Conservation (phyloP, 495 filamentous ascomycete genomes). For the Zalerion maritima region DNA sequence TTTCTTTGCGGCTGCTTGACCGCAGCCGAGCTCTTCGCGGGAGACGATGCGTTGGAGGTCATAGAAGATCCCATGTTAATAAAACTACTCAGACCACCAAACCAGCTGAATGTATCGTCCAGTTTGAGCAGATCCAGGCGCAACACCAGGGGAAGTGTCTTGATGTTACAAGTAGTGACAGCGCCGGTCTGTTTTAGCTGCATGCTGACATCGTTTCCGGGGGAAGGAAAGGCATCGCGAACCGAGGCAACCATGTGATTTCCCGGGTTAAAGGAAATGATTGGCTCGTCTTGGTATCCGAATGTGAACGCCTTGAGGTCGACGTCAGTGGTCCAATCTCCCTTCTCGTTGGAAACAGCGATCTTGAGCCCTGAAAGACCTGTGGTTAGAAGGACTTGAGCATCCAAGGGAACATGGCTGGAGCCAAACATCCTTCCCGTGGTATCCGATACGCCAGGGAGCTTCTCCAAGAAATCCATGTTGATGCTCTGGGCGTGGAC, state of each 20-base stretch:
- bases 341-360: conserved; percentile 14
- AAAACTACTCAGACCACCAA: conserved; percentile 86
- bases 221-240: conserved; percentile 40
- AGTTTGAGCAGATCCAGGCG: conserved; percentile 64
- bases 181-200: conserved; percentile 38
- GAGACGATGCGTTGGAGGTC: conserved; percentile 50
- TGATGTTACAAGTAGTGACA: conserved; percentile 47
- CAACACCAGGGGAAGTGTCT: conserved; percentile 66
- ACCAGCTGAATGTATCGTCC: conserved; percentile 76
- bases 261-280: conserved; percentile 57
- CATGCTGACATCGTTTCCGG: conserved; percentile 51
- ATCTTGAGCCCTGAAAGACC: conserved; percentile 30
- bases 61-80: conserved; percentile 78
- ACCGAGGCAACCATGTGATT: conserved; percentile 59
- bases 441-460: conserved; percentile 32
- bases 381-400: conserved; percentile 36
- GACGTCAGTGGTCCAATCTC: conserved; percentile 21
- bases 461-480: conserved; percentile 49
- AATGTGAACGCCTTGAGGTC: conserved; percentile 53
- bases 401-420: conserved; percentile 13
- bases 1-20: conserved; percentile 27
- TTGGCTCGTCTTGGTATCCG: conserved; percentile 55
- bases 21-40: conserved; percentile 18
- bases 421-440: conserved; percentile 21
- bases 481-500: conserved; percentile 40